Base-by-base conservation (phyloP, 148 eudicot species). In the Diospyros lotus region DNA sequence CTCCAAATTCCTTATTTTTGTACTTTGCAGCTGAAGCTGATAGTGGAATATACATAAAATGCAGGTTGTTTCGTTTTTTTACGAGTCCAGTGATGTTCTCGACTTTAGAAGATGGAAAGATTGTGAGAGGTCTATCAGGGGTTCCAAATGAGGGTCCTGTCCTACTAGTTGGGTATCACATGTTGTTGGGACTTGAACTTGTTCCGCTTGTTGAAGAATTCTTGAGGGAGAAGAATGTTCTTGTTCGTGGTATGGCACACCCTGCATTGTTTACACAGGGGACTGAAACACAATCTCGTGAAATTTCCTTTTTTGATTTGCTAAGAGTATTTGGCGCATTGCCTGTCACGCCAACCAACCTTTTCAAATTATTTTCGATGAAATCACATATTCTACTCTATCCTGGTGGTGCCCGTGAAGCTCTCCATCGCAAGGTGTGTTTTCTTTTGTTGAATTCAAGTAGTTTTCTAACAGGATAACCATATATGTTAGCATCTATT, bases 371-470 rank as follows among this genome's bases (percentile, higher is more conserved):
- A 79, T 79, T 91, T 10, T 71, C 86, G 5, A 72, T 80, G 12
- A 93, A 93, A 74, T 85, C 99, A 2, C 92, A 90, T 73, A 76
- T 85, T 52, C 84, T 95, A 72, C 91, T 95, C 69, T 95, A 93
- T 79, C 99, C 99, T 45, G 98, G 99, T 67, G 99, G 98, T 58
- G 93, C 91, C 64, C 99, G 99, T 45, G 99, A 95, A 82, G 99
- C 99, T 76, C 91, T 93, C 58, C 99, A 95, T 77, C 84, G 82
- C 53, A 95, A 87, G 92, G 97, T 92, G 54, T 46, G 84, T 71
- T 18, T 59, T 4, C 62, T 52, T 69, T 8, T 7, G 6, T 6
- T 66, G 28, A 46, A 52, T 60, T 17, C 58, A 13, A 6, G 38
- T 43, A 46, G 9, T 68, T 42, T 12, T 53, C 4, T 9, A 51